Percentiles rank a stretch among this genome's conserved stretches.
phyloP scores from a whole-genome alignment of 1,284 basidiomycete genomes.

The Tausonia pullulans region DNA sequence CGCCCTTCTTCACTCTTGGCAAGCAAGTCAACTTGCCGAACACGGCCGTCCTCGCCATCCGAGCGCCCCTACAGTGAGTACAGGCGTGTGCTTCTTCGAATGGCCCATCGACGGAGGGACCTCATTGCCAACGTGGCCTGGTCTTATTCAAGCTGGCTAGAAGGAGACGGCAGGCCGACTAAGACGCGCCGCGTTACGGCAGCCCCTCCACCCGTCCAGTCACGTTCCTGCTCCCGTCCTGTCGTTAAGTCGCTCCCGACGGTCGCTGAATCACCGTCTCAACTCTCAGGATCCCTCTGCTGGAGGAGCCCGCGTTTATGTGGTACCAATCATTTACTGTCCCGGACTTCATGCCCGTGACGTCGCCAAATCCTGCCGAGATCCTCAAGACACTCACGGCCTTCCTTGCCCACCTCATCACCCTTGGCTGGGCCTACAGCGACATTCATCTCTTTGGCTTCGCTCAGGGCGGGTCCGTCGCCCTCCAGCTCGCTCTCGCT shows the following conservation, averaged over 20 bases:
- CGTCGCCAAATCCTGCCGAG: slow-evolving; percentile 55
- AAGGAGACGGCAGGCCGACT: too few relatives aligned
- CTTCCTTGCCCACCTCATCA: slow-evolving; percentile 47
- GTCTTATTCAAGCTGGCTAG: too few relatives aligned
- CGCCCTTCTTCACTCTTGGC: slow-evolving; percentile 59
- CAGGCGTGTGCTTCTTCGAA: too few relatives aligned
- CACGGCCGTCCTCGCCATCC: slow-evolving; percentile 63
- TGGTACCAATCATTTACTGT: slow-evolving; percentile 71
- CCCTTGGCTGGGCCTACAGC: slow-evolving; percentile 43
- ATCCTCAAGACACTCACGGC: slow-evolving; percentile 46
- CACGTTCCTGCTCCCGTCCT: too few relatives aligned
- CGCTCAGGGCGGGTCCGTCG: slow-evolving; percentile 67
- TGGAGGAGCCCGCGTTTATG: slow-evolving; percentile 60
- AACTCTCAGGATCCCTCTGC: slow-evolving; percentile 52
- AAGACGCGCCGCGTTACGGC: too few relatives aligned
- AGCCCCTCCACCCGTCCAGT: too few relatives aligned
- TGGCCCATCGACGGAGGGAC: too few relatives aligned
- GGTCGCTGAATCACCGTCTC: background rate
- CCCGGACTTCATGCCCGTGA: slow-evolving; percentile 53
- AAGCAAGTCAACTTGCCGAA: slow-evolving; percentile 65
- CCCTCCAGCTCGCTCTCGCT: slow-evolving; percentile 48
- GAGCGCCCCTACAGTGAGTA: slow-evolving; percentile 55
- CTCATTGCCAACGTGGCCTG: too few relatives aligned
- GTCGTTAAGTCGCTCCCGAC: too few relatives aligned
- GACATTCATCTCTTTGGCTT: slow-evolving; percentile 72